phyloP scores from a whole-genome alignment of 768 basidiomycete species.

The Scleroderma citrinum region DNA sequence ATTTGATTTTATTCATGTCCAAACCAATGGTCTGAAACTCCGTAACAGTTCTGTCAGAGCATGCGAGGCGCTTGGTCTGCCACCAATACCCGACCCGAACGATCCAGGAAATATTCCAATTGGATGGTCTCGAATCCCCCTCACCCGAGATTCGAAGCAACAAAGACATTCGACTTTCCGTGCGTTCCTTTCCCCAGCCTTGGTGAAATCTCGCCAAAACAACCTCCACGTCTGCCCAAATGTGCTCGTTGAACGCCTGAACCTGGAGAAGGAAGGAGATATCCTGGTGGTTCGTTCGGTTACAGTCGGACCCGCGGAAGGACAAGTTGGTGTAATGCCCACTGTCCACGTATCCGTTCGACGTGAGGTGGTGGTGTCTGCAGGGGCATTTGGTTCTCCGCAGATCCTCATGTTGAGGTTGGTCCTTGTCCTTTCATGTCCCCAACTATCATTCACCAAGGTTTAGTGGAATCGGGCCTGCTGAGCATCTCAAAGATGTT shows the following conservation, averaged over 20 bases:
- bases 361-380: conserved; percentile 27
- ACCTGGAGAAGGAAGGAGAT: neutral
- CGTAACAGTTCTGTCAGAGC: neutral
- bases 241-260: conserved; percentile 1
- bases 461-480: conserved; percentile 40
- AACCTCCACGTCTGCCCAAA: conserved; percentile 11
- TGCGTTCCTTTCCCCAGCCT: conserved; percentile 8
- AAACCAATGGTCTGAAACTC: neutral
- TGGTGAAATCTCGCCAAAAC: conserved; percentile 1
- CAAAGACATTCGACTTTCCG: conserved; percentile 11
- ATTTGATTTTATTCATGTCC: neutral
- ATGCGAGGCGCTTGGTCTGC: neutral
- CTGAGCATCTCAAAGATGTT: conserved; percentile 25
- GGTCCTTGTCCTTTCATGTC: neutral
- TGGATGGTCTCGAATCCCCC: neutral
- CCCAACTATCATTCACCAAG: neutral
- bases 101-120: neutral
- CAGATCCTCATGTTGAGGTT: conserved; percentile 37
- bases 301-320: neutral
- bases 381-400: conserved; percentile 37
- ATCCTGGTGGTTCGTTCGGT: neutral
- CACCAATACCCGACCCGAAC: neutral
- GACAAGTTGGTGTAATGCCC: neutral
- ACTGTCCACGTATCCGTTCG: conserved; percentile 1
- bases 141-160: neutral